Evolutionary conservation across 179 eudicot species (phyloP).

Genomic region (Patellifolia procumbens): DNA sequence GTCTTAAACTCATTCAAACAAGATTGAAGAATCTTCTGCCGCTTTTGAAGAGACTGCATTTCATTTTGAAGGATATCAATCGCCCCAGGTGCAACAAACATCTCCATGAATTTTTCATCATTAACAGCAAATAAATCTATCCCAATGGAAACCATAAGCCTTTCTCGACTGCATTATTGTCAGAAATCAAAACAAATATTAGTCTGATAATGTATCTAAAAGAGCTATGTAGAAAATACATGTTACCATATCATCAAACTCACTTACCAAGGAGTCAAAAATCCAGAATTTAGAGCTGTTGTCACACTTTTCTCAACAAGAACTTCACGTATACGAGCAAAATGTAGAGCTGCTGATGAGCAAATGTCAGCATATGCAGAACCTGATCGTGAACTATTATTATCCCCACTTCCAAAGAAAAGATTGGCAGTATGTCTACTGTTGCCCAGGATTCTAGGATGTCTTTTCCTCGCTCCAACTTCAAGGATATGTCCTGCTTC

Average conservation of each 20-base stretch:
- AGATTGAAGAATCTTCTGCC: conserved; percentile 82
- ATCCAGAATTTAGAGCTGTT: conserved; percentile 84
- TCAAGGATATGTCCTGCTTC: conserved; percentile 71
- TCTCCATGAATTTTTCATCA: conserved; percentile 94
- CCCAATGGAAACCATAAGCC: conserved; percentile 80
- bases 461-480: conserved; percentile 78
- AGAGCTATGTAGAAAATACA: neutral
- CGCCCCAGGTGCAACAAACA: conserved; percentile 97
- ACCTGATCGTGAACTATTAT: conserved; percentile 49
- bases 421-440: conserved; percentile 55
- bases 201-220: neutral
- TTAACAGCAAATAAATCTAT: conserved; percentile 86
- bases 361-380: conserved; percentile 89
- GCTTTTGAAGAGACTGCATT: conserved; percentile 74
- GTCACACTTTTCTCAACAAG: conserved; percentile 89
- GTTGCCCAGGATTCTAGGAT: conserved; percentile 56
- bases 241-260: no score
- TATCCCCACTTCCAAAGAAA: conserved; percentile 48
- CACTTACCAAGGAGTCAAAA: conserved; percentile 87
- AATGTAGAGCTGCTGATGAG: conserved; percentile 85
- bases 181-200: neutral
- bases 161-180: conserved; percentile 64
- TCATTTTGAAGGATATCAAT: conserved; percentile 79
- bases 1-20: conserved; percentile 89
- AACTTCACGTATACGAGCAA: conserved; percentile 91